phyloP scores from a whole-genome alignment of 225 moss, liverwort and hornwort genomes.

The Rhytidiadelphus loreus region DNA sequence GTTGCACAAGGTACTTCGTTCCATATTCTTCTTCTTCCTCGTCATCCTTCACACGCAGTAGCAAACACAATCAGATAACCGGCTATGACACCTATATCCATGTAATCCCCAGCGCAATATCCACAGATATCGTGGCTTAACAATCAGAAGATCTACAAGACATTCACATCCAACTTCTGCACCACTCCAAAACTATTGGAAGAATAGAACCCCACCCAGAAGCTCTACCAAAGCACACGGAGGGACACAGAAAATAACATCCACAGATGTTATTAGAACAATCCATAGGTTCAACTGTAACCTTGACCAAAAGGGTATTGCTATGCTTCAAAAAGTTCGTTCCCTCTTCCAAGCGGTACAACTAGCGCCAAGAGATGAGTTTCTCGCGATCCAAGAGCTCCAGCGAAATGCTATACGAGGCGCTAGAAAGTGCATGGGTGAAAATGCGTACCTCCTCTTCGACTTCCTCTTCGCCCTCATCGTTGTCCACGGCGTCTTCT shows the following conservation, averaged over 20 bases:
- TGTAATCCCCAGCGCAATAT: not conserved
- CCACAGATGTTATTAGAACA: not conserved
- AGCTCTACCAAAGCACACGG: not conserved
- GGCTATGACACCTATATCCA: not conserved
- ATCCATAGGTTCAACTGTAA: not conserved
- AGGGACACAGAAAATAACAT: not conserved
- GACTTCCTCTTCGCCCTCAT: slow-evolving; percentile 40
- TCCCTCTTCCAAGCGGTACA: not conserved
- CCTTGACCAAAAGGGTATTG: not conserved
- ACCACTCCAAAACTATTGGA: not conserved
- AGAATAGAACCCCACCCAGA: not conserved
- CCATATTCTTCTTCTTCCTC: slow-evolving; percentile 67
- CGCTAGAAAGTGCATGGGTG: not conserved
- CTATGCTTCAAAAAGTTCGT: not conserved
- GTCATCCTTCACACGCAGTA: slow-evolving; percentile 17
- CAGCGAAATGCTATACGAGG: not conserved
- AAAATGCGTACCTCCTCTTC: slow-evolving; percentile 22
- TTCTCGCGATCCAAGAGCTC: not conserved
- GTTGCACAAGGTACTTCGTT: slow-evolving; percentile 71
- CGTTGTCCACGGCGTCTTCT: slow-evolving; percentile 49
- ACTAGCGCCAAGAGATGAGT: not conserved
- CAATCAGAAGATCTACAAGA: not conserved
- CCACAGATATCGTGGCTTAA: not conserved
- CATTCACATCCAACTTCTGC: not conserved
- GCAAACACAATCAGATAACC: not conserved